These are phyloP conservation scores for Entrophospora sp. DNA, from an alignment of 192 early-diverging fungal genomes.

Conservation along the genomic window DNA sequence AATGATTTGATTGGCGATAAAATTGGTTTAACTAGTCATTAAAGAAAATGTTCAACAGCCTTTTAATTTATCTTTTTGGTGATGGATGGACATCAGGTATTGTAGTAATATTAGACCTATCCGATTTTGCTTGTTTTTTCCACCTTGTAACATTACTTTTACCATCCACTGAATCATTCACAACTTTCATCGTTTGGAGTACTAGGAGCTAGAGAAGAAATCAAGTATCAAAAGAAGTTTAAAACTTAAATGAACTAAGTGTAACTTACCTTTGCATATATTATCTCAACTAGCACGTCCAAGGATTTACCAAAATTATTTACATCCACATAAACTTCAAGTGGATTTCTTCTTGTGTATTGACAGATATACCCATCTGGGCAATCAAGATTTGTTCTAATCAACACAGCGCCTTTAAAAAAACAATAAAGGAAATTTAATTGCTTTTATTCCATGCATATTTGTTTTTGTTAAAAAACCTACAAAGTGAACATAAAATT, in stretches of 20 bases:
- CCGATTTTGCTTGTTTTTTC: slow-evolving; percentile 9
- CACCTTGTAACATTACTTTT: slow-evolving; percentile 9
- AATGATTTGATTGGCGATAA: no score
- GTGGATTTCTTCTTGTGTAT: slow-evolving; percentile 18
- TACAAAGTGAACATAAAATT: no score
- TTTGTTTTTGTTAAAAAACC: no score
- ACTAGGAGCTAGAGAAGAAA: slow-evolving; percentile 19
- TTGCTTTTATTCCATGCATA: no score
- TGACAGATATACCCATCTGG: slow-evolving; percentile 21
- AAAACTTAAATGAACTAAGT: neutral
- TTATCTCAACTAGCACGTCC: slow-evolving; percentile 20
- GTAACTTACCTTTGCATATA: slow-evolving; percentile 21
- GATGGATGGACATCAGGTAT: slow-evolving; percentile 22
- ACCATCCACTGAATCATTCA: neutral
- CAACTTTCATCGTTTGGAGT: slow-evolving; percentile 20
- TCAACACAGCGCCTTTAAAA: slow-evolving; percentile 23
- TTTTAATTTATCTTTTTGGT: slow-evolving; percentile 20
- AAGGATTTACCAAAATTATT: slow-evolving; percentile 21
- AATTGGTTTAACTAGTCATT: no score
- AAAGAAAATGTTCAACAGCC: no score
- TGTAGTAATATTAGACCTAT: slow-evolving; percentile 5
- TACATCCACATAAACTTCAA: slow-evolving; percentile 19
- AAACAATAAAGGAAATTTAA: no score
- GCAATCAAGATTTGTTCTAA: slow-evolving; percentile 22
- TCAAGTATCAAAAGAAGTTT: slow-evolving; percentile 15